These are phyloP conservation scores for Cryptosporidium bovis DNA, from an alignment of 169 alveolate species.

Conservation along the genomic window DNA sequence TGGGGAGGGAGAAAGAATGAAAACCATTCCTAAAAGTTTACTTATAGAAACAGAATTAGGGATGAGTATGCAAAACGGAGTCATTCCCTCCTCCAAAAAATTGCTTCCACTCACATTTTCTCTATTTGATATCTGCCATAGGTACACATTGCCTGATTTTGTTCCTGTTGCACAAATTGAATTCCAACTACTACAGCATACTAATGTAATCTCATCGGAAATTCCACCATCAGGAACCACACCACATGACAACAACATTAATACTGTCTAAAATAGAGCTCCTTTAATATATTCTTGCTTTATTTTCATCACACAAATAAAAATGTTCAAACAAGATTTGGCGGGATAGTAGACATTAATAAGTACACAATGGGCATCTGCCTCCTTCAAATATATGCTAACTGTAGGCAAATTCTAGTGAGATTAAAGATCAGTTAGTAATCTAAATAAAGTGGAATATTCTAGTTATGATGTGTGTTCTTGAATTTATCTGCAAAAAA, in stretches of 20 bases:
- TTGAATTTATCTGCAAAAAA: no score
- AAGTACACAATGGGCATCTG: no score
- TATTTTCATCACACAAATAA: no score
- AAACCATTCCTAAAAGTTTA: slow-evolving; percentile 65
- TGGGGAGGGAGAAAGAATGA: slow-evolving; percentile 64
- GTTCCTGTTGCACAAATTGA: slow-evolving; percentile 71
- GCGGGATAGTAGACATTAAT: no score
- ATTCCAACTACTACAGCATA: slow-evolving; percentile 68
- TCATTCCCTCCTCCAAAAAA: background rate
- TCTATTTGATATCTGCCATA: slow-evolving; percentile 40
- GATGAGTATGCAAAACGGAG: slow-evolving; percentile 44
- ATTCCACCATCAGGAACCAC: slow-evolving; percentile 59
- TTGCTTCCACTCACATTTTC: background rate
- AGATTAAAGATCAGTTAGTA: no score
- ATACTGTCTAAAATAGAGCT: background rate
- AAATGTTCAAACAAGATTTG: no score
- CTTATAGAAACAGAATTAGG: slow-evolving; percentile 21
- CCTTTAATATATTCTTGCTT: no score
- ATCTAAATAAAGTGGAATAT: no score
- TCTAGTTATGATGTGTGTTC: no score
- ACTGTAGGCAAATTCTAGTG: no score
- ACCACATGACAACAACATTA: slow-evolving; percentile 73
- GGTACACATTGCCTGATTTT: slow-evolving; percentile 59
- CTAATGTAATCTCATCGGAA: slow-evolving; percentile 36
- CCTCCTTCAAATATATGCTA: no score